A percentile compares a stretch with the other conserved stretches of the same genome.
These are phyloP conservation scores for Rhodamnia rubescens DNA, from an alignment of 345 rosid species.

Conservation along the genomic window DNA sequence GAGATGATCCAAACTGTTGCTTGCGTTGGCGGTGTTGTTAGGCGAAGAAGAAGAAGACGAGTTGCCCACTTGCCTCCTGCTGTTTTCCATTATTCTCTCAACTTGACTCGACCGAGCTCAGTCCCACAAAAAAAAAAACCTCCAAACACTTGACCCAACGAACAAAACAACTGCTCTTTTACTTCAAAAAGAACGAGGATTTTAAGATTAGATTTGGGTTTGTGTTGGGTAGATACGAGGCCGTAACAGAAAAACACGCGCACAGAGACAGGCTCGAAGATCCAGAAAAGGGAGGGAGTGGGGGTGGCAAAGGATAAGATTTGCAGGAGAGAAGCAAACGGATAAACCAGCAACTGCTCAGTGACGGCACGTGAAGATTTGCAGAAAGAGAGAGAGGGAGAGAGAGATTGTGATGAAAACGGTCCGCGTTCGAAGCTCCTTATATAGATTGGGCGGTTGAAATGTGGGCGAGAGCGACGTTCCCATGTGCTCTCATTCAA, in stretches of 20 bases:
- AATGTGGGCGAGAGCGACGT: not conserved
- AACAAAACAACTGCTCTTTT: conserved; percentile 17
- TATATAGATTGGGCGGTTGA: not conserved
- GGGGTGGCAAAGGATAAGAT: conserved; percentile 21
- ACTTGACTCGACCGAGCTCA: conserved; percentile 3
- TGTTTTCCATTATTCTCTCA: not conserved
- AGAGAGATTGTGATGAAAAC: not conserved
- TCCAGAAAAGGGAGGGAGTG: not conserved
- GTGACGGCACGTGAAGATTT: conserved; percentile 29
- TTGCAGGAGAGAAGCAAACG: conserved; percentile 5
- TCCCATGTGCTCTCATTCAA: not conserved
- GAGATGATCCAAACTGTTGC: conserved; percentile 31
- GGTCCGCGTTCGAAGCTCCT: not conserved
- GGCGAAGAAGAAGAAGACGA: not conserved
- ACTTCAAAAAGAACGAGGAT: not conserved
- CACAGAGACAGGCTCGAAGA: not conserved
- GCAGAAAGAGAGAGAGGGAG: not conserved
- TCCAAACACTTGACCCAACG: conserved; percentile 9
- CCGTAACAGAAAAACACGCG: conserved; percentile 1
- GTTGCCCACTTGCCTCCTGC: conserved; percentile 16
- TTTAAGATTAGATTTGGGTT: not conserved
- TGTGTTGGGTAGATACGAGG: conserved; percentile 14
- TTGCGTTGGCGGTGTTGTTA: not conserved
- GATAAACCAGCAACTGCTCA: not conserved
- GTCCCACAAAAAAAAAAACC: not conserved